A percentile compares a stretch with the other conserved stretches of the same genome.
Evolutionary conservation across 768 basidiomycete genomes (phyloP).

Genomic region (Dendrothele bispora): DNA sequence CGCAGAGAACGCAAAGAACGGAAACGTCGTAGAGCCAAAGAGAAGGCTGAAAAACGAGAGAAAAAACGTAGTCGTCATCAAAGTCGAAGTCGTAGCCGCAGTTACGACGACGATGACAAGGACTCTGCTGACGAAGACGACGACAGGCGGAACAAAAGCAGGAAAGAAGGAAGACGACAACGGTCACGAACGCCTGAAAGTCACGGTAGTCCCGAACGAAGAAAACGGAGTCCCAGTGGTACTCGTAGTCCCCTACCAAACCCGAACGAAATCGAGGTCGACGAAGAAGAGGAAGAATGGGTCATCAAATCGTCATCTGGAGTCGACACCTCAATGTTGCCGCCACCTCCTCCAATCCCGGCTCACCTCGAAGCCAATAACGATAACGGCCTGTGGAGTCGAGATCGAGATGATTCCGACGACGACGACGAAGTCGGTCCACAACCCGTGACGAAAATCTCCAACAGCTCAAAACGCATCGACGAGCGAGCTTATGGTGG

Average conservation of each 20-base stretch:
- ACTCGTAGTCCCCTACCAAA: conserved; percentile 27
- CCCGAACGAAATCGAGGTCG: too few species aligned
- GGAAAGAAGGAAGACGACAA: conserved; percentile 18
- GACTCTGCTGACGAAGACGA: conserved; percentile 36
- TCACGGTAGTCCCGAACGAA: too few species aligned
- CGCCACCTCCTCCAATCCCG: conserved; percentile 18
- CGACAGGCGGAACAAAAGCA: conserved; percentile 25
- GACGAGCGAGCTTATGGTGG: conserved; percentile 90
- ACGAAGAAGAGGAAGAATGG: conserved; percentile 64
- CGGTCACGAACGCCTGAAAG: conserved; percentile 29
- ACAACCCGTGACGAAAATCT: conserved; percentile 54
- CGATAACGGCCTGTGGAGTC: too few species aligned
- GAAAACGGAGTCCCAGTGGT: conserved; percentile 26
- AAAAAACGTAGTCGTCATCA: conserved; percentile 33
- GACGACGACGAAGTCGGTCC: conserved; percentile 78
- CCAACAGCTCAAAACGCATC: conserved; percentile 47
- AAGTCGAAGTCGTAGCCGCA: conserved; percentile 27
- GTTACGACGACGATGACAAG: conserved; percentile 32
- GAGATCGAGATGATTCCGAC: conserved; percentile 45
- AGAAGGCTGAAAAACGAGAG: conserved; percentile 39
- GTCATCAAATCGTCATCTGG: conserved; percentile 52
- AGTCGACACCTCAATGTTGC: conserved; percentile 17
- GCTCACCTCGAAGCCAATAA: conserved; percentile 8
- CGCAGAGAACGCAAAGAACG: conserved; percentile 61
- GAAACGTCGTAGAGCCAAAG: conserved; percentile 53